phyloP scores from a whole-genome alignment of 2,329 filamentous ascomycete genomes.

The Colletotrichum aenigma region DNA sequence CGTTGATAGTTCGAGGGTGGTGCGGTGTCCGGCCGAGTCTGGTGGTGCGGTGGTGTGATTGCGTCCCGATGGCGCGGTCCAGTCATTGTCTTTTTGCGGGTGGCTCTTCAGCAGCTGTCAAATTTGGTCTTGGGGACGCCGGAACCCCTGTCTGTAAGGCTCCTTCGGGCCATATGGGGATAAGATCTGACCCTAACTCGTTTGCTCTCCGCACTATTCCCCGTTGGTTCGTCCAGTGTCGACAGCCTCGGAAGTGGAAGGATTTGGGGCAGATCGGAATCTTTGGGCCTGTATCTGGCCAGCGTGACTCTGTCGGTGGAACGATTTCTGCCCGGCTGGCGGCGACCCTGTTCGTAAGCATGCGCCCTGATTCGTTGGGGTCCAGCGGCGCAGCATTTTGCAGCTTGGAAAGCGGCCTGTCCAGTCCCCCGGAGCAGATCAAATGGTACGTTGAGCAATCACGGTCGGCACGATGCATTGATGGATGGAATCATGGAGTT shows the following conservation, averaged over 20 bases:
- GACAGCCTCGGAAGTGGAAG: background rate
- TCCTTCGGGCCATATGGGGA: background rate
- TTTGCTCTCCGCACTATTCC: background rate
- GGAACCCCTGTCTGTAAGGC: background rate
- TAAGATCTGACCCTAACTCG: background rate
- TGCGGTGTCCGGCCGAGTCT: slow-evolving; percentile 8
- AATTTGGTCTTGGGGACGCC: background rate
- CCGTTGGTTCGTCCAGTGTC: background rate
- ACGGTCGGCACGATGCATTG: background rate
- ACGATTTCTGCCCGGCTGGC: background rate
- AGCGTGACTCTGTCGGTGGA: slow-evolving; percentile 8
- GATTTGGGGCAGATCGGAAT: background rate
- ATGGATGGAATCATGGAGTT: background rate
- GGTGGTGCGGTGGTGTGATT: slow-evolving; percentile 18
- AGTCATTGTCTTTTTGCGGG: background rate
- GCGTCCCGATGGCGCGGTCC: slow-evolving; percentile 10
- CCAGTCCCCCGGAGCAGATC: background rate
- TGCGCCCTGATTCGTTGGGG: background rate
- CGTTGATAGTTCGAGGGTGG: slow-evolving; percentile 16
- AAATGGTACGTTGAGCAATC: background rate
- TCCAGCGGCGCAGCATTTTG: background rate
- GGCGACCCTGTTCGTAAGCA: slow-evolving; percentile 1
- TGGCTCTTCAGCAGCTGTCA: background rate
- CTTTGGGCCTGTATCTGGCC: background rate
- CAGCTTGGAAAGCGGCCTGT: background rate